Evolutionary conservation across 116 monocot species (phyloP).

Genomic region (Phalaenopsis hybrid): DNA sequence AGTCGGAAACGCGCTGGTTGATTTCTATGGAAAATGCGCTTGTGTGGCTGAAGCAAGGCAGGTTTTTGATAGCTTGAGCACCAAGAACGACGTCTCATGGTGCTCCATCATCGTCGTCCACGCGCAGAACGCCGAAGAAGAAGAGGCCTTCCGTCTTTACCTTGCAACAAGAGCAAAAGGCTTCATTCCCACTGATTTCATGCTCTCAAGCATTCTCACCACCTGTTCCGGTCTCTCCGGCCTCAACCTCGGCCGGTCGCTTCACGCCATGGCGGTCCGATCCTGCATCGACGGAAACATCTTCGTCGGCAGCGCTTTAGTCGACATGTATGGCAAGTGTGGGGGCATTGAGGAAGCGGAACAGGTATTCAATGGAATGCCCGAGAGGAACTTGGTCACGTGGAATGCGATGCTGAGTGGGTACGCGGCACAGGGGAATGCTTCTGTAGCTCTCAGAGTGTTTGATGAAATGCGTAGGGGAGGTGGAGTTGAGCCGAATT

Average conservation of each 20-base stretch:
- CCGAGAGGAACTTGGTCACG: slow-evolving; percentile 35
- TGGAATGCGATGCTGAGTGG: slow-evolving; percentile 77
- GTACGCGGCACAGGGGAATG: slow-evolving; percentile 48
- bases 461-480: slow-evolving; percentile 42
- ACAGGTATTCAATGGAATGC: slow-evolving; percentile 32
- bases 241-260: slow-evolving; percentile 58
- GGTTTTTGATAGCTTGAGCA: slow-evolving; percentile 47
- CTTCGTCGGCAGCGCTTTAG: slow-evolving; percentile 58
- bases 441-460: slow-evolving; percentile 30
- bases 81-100: slow-evolving; percentile 62
- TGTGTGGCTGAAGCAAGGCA: slow-evolving; percentile 25
- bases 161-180: slow-evolving; percentile 40
- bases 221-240: slow-evolving; percentile 51
- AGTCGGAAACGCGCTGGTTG: slow-evolving; percentile 60
- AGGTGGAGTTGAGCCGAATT: slow-evolving; percentile 38
- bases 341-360: slow-evolving; percentile 56
- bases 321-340: slow-evolving; percentile 89
- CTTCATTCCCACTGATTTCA: slow-evolving; percentile 50
- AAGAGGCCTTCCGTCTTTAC: slow-evolving; percentile 47
- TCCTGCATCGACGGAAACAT: slow-evolving; percentile 45
- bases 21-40: slow-evolving; percentile 75
- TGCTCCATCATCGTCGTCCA: slow-evolving; percentile 59
- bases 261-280: slow-evolving; percentile 48
- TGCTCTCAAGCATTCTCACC: slow-evolving; percentile 62
- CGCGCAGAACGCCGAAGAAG: slow-evolving; percentile 55